phyloP scores from a whole-genome alignment of 73 alveolate species.

The Blepharisma japonicum region DNA sequence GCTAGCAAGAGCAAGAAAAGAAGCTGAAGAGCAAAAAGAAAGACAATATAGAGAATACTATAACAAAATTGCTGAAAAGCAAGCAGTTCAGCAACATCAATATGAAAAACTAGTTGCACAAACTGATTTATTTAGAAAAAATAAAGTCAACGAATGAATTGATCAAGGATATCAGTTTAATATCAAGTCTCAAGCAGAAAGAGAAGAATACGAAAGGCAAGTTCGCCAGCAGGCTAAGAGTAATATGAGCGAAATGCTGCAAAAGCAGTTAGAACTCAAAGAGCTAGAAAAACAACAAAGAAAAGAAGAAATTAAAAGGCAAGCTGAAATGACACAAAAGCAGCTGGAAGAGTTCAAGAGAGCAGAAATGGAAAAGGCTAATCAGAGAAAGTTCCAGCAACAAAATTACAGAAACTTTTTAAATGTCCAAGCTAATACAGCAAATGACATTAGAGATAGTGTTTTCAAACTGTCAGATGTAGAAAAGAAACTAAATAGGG shows the following conservation, averaged over 20 bases:
- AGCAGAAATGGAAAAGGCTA: background rate
- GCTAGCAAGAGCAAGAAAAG: background rate
- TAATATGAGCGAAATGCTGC: background rate
- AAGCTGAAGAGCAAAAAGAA: constrained; percentile 27
- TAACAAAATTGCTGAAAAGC: background rate
- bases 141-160: background rate
- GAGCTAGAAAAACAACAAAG: background rate
- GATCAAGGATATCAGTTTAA: background rate
- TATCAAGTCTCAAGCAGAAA: background rate
- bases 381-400: background rate
- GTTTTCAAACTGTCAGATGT: background rate
- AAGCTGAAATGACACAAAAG: background rate
- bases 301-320: background rate
- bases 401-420: background rate
- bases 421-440: background rate
- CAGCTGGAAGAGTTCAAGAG: background rate
- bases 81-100: background rate
- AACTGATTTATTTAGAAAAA: background rate
- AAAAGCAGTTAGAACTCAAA: background rate
- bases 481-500: constrained; percentile 1
- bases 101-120: background rate
- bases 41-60: constrained; percentile 6
- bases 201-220: background rate
- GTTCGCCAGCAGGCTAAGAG: background rate
- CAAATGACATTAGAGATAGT: constrained; percentile 10